Base-by-base conservation (phyloP, 192 early-diverging fungal genomes). In the Podochytrium sp. region DNA sequence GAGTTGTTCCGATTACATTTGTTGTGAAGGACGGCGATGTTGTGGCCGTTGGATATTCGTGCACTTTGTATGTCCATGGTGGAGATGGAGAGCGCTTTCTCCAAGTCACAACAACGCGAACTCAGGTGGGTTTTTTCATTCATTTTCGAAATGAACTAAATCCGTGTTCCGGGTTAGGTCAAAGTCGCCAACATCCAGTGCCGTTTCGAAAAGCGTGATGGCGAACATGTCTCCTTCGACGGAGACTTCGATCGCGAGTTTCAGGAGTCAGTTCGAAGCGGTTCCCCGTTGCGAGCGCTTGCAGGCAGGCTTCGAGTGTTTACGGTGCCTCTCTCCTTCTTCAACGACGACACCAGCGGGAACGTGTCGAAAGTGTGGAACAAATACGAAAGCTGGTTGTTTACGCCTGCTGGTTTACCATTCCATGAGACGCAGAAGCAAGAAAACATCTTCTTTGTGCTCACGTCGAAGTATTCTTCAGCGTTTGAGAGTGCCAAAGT, bases 301-400 rank as follows among this genome's bases (percentile, higher is more conserved):
- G 59, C 59, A 14, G 38, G 33, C 29, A 43, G 77, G 5, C 18
- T 27, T 20, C 14, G 37, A 25, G 72, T 78, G 3, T 27, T 76
- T 16, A 6, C 29, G 27, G 56, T 53, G 1, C 77, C 77, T 18
- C n/a, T 78, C 50, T 60, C 65, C 6, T 38, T 78, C 7, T 75
- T 55, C 34, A 47, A 35, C 55, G 71, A 78, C 59, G 72, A 78
- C 33, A 62, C 42, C 20, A 55, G 47, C 20, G 77, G 77, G 12
- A 78, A 78, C 59, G 18, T 33, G 20, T 78, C 77, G 20, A 78
- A 78, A 38, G 76, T 76, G 50, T 78, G 71, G 72, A 78, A 78
- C 41, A 33, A 37, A 33, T 72, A 76, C 34, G 59, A 78, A 27
- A 55, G 2, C 18, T 77, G 71, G 76, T 42, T 7, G 25, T 60